Evolutionary conservation across 306 rosid genomes (phyloP).

Genomic region (Glycyrrhiza uralensis): DNA sequence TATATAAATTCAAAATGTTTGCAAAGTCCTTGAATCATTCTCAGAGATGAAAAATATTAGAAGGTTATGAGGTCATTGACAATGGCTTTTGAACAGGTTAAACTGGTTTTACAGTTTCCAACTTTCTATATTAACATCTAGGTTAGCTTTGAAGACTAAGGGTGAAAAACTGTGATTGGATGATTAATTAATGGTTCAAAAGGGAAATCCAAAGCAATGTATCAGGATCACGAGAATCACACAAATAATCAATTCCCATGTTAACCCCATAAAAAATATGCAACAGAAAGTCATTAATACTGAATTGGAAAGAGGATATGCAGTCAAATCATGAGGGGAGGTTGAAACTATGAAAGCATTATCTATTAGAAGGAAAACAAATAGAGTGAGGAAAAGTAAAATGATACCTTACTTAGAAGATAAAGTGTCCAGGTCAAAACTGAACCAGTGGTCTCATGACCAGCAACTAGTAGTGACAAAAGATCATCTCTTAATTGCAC

Average conservation of each 20-base stretch:
- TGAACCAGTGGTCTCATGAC: slow-evolving; percentile 94
- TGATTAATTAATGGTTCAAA: neutral
- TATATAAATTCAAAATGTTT: slow-evolving; percentile 6
- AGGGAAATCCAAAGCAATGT: neutral
- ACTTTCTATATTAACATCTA: slow-evolving; percentile 4
- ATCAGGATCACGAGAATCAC: slow-evolving; percentile 8
- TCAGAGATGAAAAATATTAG: neutral
- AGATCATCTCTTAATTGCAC: slow-evolving; percentile 89
- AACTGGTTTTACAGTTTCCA: neutral
- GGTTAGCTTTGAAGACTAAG: neutral
- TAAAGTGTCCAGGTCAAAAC: slow-evolving; percentile 93
- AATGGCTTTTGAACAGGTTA: slow-evolving; percentile 1
- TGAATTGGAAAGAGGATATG: neutral
- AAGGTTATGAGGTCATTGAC: slow-evolving; percentile 1
- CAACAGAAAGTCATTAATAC: neutral
- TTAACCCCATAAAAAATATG: neutral
- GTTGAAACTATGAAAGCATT: neutral
- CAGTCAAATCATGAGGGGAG: slow-evolving; percentile 7
- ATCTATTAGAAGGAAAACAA: neutral
- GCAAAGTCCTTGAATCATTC: slow-evolving; percentile 1
- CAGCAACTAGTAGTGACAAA: slow-evolving; percentile 90
- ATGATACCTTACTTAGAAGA: slow-evolving; percentile 92
- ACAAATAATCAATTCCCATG: neutral
- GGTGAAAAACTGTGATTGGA: neutral
- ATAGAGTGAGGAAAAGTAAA: neutral